These are phyloP conservation scores for Vicia villosa DNA, from an alignment of 306 rosid genomes.

Conservation along the genomic window DNA sequence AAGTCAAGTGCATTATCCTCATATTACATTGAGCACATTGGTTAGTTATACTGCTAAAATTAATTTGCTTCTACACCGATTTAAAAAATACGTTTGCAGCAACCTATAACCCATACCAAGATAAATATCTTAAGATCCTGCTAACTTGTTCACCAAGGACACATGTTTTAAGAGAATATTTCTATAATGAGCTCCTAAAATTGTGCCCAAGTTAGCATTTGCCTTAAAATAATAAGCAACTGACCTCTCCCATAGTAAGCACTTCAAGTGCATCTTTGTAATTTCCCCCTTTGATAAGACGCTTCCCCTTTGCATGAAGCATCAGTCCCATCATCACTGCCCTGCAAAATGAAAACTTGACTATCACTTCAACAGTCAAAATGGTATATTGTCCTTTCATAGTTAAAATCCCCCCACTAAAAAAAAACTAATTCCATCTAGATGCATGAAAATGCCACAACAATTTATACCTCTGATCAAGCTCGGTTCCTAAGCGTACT, in stretches of 20 bases:
- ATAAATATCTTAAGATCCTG: background rate
- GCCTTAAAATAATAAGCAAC: constrained; percentile 27
- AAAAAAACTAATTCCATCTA: constrained; percentile 9
- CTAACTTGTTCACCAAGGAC: no score
- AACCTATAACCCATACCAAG: constrained; percentile 4
- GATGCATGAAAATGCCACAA: constrained; percentile 13
- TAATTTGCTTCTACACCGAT: background rate
- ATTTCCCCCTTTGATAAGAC: constrained; percentile 53
- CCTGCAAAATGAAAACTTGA: constrained; percentile 53
- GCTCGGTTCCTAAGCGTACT: constrained; percentile 74
- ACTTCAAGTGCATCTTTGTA: constrained; percentile 87
- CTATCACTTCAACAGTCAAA: constrained; percentile 33
- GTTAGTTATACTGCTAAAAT: background rate
- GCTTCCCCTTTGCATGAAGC: constrained; percentile 88
- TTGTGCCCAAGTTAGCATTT: no score
- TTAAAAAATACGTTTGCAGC: constrained; percentile 2
- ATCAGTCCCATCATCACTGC: constrained; percentile 96
- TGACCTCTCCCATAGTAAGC: constrained; percentile 88
- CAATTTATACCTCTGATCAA: constrained; percentile 70
- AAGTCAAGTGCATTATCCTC: background rate
- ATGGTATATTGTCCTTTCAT: constrained; percentile 23
- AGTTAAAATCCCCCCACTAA: background rate
- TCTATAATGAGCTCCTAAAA: no score
- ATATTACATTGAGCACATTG: constrained; percentile 1
- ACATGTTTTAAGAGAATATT: no score